Evolutionary conservation across 805 yeast species (phyloP).

Genomic region (Nakazawaea anatomiae): DNA sequence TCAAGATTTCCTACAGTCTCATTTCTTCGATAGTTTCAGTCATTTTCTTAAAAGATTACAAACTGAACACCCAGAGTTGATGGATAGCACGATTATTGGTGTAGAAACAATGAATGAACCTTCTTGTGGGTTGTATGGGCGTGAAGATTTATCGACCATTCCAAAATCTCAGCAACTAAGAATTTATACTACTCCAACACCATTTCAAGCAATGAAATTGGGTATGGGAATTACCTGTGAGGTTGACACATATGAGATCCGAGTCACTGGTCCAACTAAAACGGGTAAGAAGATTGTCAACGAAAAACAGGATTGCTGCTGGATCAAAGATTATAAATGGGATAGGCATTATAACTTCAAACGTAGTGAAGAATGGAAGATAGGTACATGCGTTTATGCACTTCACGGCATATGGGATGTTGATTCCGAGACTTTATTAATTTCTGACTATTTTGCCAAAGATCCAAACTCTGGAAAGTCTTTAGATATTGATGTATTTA

Average conservation of each 20-base stretch:
- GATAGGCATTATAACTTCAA: conserved; percentile 70
- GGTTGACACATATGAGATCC: conserved; percentile 65
- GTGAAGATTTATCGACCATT: conserved; percentile 42
- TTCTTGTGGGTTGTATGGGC: conserved; percentile 66
- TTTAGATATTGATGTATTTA: conserved; percentile 50
- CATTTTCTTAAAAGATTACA: conserved; percentile 37
- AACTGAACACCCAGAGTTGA: conserved; percentile 35
- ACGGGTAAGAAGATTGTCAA: conserved; percentile 51
- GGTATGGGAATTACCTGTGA: conserved; percentile 73
- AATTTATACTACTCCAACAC: conserved; percentile 80
- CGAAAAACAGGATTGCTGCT: conserved; percentile 62
- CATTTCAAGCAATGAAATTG: conserved; percentile 61
- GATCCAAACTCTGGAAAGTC: conserved; percentile 31
- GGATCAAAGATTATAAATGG: conserved; percentile 52
- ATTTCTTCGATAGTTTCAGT: conserved; percentile 50
- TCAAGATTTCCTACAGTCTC: conserved; percentile 69
- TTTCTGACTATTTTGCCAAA: conserved; percentile 45
- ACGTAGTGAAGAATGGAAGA: conserved; percentile 57
- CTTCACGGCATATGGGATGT: conserved; percentile 73
- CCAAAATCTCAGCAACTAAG: conserved; percentile 64
- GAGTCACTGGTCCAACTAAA: conserved; percentile 73
- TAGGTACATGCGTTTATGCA: conserved; percentile 79
- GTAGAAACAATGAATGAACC: conserved; percentile 87
- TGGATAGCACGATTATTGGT: conserved; percentile 60
- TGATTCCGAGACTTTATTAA: conserved; percentile 30